These are phyloP conservation scores for Glutinoglossum americanum DNA, from an alignment of 495 filamentous ascomycete genomes.

Conservation along the genomic window DNA sequence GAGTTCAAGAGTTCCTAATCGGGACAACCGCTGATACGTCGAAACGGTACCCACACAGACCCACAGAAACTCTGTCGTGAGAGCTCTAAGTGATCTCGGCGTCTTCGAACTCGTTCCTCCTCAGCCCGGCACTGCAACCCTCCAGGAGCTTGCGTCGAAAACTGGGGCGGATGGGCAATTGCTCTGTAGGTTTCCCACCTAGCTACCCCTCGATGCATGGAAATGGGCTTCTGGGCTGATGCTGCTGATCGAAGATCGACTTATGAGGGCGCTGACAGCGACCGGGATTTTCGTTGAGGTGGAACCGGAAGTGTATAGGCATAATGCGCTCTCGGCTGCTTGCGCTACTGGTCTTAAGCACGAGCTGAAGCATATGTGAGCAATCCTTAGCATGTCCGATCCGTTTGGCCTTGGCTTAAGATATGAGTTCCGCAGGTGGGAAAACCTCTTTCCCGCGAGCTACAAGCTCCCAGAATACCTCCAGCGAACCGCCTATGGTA, in stretches of 20 bases:
- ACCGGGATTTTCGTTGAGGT: neutral
- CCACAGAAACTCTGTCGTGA: neutral
- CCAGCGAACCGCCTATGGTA: neutral
- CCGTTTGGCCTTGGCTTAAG: neutral
- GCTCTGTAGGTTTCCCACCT: neutral
- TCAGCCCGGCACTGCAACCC: neutral
- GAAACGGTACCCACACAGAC: neutral
- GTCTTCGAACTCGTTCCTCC: neutral
- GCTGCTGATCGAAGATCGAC: neutral
- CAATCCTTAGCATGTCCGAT: neutral
- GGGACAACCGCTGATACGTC: neutral
- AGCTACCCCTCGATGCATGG: neutral
- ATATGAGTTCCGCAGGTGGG: neutral
- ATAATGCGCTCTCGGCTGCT: neutral
- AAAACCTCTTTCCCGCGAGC: neutral
- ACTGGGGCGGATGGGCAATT: neutral
- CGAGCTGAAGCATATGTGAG: neutral
- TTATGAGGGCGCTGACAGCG: neutral
- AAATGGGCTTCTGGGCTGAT: neutral
- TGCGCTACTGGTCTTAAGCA: neutral
- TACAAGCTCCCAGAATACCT: neutral
- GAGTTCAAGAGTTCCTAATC: neutral
- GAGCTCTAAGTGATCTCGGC: neutral
- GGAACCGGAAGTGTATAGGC: neutral
- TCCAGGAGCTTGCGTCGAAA: neutral